phyloP scores from a whole-genome alignment of 2,329 filamentous ascomycete genomes.

The Cladosporium austrohemisphaericum region DNA sequence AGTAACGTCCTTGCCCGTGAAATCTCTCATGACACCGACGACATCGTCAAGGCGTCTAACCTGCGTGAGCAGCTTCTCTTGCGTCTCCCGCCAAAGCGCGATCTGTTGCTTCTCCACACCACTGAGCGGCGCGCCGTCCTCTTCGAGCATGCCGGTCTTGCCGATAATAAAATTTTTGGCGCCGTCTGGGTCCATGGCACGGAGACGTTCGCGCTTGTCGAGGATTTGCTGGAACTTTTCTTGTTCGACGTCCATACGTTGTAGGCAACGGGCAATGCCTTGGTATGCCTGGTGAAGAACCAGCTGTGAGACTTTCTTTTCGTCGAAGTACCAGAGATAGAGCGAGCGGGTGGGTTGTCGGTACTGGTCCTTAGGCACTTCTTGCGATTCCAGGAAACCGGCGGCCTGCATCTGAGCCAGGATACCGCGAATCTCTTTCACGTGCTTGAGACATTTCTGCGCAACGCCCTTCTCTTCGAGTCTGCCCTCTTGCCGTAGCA shows the following conservation, averaged over 20 bases:
- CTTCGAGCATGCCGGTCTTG: slow-evolving; percentile 15
- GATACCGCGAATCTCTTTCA: slow-evolving; percentile 78
- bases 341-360: slow-evolving; percentile 78
- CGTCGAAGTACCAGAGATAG: slow-evolving; percentile 89
- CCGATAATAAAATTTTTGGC: slow-evolving; percentile 14
- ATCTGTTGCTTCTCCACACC: slow-evolving; percentile 65
- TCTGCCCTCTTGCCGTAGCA: slow-evolving; percentile 82
- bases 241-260: slow-evolving; percentile 74
- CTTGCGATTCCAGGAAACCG: slow-evolving; percentile 86
- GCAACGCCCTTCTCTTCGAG: slow-evolving; percentile 91
- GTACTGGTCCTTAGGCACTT: slow-evolving; percentile 83
- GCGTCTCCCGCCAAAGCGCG: slow-evolving; percentile 58
- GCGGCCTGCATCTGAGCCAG: slow-evolving; percentile 81
- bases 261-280: slow-evolving; percentile 77
- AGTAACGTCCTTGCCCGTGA: slow-evolving; percentile 26
- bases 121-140: slow-evolving; percentile 11
- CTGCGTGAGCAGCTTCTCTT: slow-evolving; percentile 73
- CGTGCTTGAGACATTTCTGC: slow-evolving; percentile 75
- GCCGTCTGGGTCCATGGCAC: slow-evolving; percentile 5
- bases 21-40: slow-evolving; percentile 75
- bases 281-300: slow-evolving; percentile 83
- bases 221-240: slow-evolving; percentile 68
- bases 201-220: slow-evolving; percentile 72
- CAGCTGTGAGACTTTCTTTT: slow-evolving; percentile 64
- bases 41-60: slow-evolving; percentile 78